A percentile compares a stretch with the other conserved stretches of the same genome.
Conservation (phyloP, 2,329 filamentous ascomycete species). For the Ceratocystis harringtonii region DNA sequence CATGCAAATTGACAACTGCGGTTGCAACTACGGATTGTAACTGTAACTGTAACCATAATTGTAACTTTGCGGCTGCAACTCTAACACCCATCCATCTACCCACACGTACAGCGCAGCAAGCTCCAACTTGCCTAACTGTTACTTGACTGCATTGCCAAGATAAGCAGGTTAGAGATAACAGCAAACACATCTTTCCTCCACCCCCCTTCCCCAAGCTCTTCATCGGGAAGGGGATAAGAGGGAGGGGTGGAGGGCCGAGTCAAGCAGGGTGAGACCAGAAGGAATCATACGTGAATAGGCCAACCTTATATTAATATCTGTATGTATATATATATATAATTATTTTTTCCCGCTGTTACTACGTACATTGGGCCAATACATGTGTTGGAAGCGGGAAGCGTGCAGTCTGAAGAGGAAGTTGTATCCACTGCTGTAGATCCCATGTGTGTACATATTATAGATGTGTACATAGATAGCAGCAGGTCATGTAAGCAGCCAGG, state of each 20-base stretch:
- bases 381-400: too few relatives aligned
- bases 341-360: background rate
- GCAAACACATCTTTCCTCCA: background rate
- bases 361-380: too few relatives aligned
- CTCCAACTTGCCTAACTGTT: too few relatives aligned
- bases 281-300: background rate
- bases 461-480: too few relatives aligned
- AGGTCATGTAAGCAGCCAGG: too few relatives aligned
- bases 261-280: background rate
- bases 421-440: too few relatives aligned
- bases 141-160: too few relatives aligned
- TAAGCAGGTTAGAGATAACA: background rate
- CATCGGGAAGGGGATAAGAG: background rate
- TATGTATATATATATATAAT: too few relatives aligned
- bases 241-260: background rate
- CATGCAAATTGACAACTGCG: slow-evolving; percentile 4
- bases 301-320: background rate
- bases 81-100: background rate
- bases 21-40: background rate
- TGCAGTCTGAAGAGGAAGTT: too few relatives aligned
- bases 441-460: too few relatives aligned
- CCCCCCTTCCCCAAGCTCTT: background rate
- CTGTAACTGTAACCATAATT: background rate
- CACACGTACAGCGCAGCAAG: background rate
- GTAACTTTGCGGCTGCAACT: background rate